Conservation (phyloP, 2,329 filamentous ascomycete genomes). For the Scedosporium aurantiacum region DNA sequence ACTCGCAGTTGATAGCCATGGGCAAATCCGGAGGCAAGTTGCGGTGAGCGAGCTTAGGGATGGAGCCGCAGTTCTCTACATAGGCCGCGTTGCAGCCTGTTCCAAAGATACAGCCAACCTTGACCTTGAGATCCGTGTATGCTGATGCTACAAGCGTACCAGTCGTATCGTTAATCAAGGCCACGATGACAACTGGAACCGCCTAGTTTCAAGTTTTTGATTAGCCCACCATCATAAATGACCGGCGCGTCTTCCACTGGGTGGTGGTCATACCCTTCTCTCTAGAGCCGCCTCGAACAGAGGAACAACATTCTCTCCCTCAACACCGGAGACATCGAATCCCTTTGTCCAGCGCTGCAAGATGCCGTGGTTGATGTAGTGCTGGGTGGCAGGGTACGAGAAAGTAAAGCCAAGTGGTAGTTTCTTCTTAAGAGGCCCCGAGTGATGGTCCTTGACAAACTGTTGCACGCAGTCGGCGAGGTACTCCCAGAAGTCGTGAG, state of each 20-base stretch:
- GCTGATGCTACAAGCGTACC: slow-evolving; percentile 92
- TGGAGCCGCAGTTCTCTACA: slow-evolving; percentile 84
- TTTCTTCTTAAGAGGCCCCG: slow-evolving; percentile 49
- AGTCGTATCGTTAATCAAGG: slow-evolving; percentile 95
- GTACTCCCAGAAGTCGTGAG: slow-evolving; percentile 88
- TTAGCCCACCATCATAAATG: neutral
- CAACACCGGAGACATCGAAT: slow-evolving; percentile 85
- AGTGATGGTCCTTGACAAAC: slow-evolving; percentile 79
- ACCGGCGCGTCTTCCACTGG: neutral
- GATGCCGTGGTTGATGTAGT: slow-evolving; percentile 86
- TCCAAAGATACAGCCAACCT: slow-evolving; percentile 95
- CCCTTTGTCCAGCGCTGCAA: slow-evolving; percentile 96
- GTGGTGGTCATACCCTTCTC: slow-evolving; percentile 29
- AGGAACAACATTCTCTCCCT: slow-evolving; percentile 81
- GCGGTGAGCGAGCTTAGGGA: slow-evolving; percentile 88
- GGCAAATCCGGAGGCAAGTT: slow-evolving; percentile 74
- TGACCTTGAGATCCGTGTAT: slow-evolving; percentile 90
- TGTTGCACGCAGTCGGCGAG: slow-evolving; percentile 86
- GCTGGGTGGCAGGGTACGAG: slow-evolving; percentile 86
- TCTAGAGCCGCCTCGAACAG: slow-evolving; percentile 72
- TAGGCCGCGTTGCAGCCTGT: slow-evolving; percentile 98
- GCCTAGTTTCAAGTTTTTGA: slow-evolving; percentile 35
- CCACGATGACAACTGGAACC: slow-evolving; percentile 84
- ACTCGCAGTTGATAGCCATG: slow-evolving; percentile 97
- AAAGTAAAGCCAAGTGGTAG: slow-evolving; percentile 89